A percentile compares a stretch with the other conserved stretches of the same genome.
Conservation (phyloP, 2,329 filamentous ascomycete genomes). For the Monosporascus sp. region DNA sequence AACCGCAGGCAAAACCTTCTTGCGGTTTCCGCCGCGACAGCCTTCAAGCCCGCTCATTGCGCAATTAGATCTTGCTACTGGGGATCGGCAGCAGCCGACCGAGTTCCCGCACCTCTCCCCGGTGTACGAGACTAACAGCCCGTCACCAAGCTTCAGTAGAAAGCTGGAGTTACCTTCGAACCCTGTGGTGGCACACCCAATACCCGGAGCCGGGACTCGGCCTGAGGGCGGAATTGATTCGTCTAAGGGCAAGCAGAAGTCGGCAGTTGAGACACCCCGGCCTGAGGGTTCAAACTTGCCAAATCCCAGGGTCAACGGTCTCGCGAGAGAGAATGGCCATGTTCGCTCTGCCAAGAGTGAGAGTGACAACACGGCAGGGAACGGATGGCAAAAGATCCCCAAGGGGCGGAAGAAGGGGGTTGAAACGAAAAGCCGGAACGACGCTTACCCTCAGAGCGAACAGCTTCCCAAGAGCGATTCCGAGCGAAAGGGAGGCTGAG, state of each 20-base stretch:
- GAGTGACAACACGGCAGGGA: slow-evolving; percentile 34
- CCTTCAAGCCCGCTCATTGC: slow-evolving; percentile 47
- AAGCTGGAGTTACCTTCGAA: slow-evolving; percentile 41
- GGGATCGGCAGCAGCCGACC: slow-evolving; percentile 34
- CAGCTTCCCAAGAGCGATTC: slow-evolving; percentile 52
- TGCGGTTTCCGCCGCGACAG: slow-evolving; percentile 32
- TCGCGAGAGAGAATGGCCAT: slow-evolving; percentile 46
- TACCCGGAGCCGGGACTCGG: slow-evolving; percentile 7
- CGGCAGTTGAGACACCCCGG: slow-evolving; percentile 17
- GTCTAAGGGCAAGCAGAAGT: slow-evolving; percentile 25
- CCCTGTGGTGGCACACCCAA: slow-evolving; percentile 12
- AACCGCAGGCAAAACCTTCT: slow-evolving; percentile 9
- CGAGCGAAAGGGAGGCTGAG: slow-evolving; percentile 59
- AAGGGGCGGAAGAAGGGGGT: slow-evolving; percentile 47
- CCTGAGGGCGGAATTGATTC: slow-evolving; percentile 16
- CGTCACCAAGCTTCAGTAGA: slow-evolving; percentile 59
- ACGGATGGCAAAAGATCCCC: slow-evolving; percentile 55
- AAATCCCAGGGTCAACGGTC: slow-evolving; percentile 34
- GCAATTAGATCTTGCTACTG: slow-evolving; percentile 50
- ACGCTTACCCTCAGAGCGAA: slow-evolving; percentile 42
- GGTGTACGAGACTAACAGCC: slow-evolving; percentile 67
- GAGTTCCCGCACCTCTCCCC: slow-evolving; percentile 60
- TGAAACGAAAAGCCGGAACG: slow-evolving; percentile 43
- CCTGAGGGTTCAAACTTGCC: slow-evolving; percentile 12
- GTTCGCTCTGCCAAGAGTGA: slow-evolving; percentile 51